These are phyloP conservation scores for Yarrowia sp. DNA, from an alignment of 805 yeast species.

Conservation along the genomic window DNA sequence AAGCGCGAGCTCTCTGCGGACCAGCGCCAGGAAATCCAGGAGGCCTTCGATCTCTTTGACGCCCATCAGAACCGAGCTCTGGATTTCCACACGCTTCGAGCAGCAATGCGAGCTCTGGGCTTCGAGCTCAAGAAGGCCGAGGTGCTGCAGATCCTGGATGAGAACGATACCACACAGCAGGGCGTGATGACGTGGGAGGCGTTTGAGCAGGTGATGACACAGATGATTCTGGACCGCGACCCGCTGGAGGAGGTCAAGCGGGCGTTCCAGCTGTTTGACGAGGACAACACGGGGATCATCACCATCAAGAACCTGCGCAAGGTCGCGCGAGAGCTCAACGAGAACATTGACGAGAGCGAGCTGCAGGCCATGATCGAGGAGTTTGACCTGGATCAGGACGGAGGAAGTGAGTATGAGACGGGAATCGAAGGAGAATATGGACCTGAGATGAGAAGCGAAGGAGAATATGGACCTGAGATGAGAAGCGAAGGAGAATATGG, in stretches of 20 bases:
- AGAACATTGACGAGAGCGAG: constrained; percentile 87
- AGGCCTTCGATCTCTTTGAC: constrained; percentile 88
- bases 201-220: constrained; percentile 76
- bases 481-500: not conserved
- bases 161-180: constrained; percentile 68
- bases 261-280: constrained; percentile 87
- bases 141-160: constrained; percentile 74
- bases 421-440: too few relatives aligned
- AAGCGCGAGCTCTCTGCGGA: constrained; percentile 67
- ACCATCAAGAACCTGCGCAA: constrained; percentile 76
- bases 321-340: constrained; percentile 91
- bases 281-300: constrained; percentile 83
- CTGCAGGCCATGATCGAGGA: constrained; percentile 96
- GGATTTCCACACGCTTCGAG: constrained; percentile 74
- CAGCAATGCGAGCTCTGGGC: constrained; percentile 91
- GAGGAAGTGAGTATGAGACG: constrained; percentile 51
- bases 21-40: constrained; percentile 86
- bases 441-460: too few relatives aligned
- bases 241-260: constrained; percentile 89
- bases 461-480: not conserved
- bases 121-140: constrained; percentile 80
- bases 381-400: constrained; percentile 94
- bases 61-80: constrained; percentile 86
- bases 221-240: constrained; percentile 78
- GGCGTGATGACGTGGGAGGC: constrained; percentile 75